phyloP scores from a whole-genome alignment of 179 eudicot species.

The Vitellaria paradoxa region DNA sequence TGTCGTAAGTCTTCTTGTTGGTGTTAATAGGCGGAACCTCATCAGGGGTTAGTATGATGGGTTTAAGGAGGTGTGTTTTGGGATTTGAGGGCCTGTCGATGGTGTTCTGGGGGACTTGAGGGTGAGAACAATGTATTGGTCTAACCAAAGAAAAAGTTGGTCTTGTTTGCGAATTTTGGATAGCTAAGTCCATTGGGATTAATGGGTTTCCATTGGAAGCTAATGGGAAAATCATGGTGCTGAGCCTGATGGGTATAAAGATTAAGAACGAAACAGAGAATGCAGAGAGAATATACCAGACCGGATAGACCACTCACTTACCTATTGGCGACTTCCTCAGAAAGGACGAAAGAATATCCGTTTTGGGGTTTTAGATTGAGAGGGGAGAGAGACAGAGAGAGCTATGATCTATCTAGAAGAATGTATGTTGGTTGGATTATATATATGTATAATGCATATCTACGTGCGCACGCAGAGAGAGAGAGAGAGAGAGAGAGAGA shows the following conservation, averaged over 20 bases:
- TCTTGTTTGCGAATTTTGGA: not conserved
- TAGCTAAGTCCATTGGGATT: not conserved
- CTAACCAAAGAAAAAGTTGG: constrained; percentile 8
- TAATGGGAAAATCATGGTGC: constrained; percentile 28
- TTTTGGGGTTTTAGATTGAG: too few species aligned
- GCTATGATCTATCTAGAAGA: too few species aligned
- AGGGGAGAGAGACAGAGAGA: too few species aligned
- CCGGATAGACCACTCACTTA: too few species aligned
- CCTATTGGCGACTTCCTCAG: not conserved
- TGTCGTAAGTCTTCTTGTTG: not conserved
- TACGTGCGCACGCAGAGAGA: too few species aligned
- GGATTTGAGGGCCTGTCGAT: constrained; percentile 13
- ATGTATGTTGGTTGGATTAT: too few species aligned
- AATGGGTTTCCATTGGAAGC: constrained; percentile 27
- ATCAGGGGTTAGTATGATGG: not conserved
- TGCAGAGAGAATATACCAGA: not conserved
- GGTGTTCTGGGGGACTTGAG: constrained; percentile 27
- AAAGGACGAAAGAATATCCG: too few species aligned
- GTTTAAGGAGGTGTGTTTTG: constrained; percentile 17
- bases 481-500: too few species aligned
- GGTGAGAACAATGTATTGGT: constrained; percentile 28
- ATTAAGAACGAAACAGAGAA: not conserved
- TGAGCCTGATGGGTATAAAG: constrained; percentile 1
- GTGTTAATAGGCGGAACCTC: constrained; percentile 14
- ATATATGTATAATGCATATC: not conserved